Conservation (phyloP, 257 asterid species). For the Solanum habrochaites region DNA sequence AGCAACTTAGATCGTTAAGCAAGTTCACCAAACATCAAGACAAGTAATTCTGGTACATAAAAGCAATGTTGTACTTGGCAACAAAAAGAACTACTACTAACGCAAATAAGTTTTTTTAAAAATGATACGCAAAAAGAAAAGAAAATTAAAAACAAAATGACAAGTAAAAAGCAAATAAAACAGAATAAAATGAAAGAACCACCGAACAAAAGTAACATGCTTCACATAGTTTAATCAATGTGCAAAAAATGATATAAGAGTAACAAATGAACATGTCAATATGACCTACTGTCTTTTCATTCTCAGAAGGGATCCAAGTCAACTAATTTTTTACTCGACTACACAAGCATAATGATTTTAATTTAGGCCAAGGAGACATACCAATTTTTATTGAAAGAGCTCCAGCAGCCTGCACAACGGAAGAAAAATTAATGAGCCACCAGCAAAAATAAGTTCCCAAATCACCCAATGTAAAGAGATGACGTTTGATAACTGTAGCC, state of each 20-base stretch:
- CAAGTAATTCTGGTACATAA: neutral
- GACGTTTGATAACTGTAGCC: neutral
- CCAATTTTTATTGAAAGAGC: slow-evolving; percentile 94
- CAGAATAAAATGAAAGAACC: neutral
- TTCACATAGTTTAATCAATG: neutral
- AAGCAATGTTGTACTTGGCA: neutral
- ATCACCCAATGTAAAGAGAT: neutral
- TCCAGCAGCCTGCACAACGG: slow-evolving; percentile 87
- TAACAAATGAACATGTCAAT: neutral
- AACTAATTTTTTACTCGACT: neutral
- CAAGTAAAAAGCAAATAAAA: neutral
- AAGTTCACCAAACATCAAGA: neutral
- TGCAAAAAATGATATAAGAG: neutral
- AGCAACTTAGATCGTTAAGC: neutral
- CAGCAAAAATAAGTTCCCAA: neutral
- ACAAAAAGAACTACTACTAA: neutral
- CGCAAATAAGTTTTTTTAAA: neutral
- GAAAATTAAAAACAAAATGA: neutral
- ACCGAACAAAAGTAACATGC: neutral
- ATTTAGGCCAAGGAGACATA: slow-evolving; percentile 12
- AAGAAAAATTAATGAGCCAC: neutral
- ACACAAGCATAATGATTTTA: neutral
- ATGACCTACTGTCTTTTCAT: neutral
- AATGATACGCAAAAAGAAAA: neutral
- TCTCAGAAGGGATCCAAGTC: neutral